These are phyloP conservation scores for Cunninghamia lanceolata DNA, from an alignment of 75 land plant species.

Conservation along the genomic window DNA sequence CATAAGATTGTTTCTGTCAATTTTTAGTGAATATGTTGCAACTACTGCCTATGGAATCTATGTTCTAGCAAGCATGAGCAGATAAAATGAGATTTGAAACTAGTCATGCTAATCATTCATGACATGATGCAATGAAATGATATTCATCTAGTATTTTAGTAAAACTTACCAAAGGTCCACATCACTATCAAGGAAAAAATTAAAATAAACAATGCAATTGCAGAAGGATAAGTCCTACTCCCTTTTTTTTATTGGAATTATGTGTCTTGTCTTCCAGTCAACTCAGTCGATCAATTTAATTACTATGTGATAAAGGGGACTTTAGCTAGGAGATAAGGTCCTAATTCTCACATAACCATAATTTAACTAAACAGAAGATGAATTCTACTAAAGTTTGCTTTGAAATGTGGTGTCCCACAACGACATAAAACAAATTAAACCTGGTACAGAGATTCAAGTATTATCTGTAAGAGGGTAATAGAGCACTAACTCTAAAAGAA, in stretches of 20 bases:
- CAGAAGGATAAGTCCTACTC: not conserved
- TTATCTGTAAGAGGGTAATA: not conserved
- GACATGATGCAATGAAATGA: not conserved
- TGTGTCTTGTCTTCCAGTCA: not conserved
- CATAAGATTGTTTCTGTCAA: constrained; percentile 78
- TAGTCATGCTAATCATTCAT: not conserved
- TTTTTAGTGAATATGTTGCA: constrained; percentile 88
- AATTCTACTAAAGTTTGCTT: too few relatives aligned
- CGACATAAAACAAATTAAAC: not conserved
- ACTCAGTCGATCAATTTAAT: not conserved
- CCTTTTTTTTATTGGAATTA: too few relatives aligned
- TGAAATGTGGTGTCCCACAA: too few relatives aligned
- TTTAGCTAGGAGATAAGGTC: not conserved
- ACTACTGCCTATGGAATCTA: constrained; percentile 94
- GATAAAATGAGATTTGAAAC: not conserved
- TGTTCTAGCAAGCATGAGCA: constrained; percentile 51
- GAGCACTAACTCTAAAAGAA: too few relatives aligned
- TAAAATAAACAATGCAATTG: not conserved
- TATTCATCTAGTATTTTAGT: not conserved
- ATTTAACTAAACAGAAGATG: not conserved
- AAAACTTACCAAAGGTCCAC: not conserved
- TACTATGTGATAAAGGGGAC: not conserved
- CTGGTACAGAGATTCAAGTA: not conserved
- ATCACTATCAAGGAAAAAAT: not conserved
- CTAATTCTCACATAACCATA: too few relatives aligned